Percentiles rank a stretch among this genome's conserved stretches.
phyloP scores from a whole-genome alignment of 441 rosid genomes.

The Brassica hybrid region DNA sequence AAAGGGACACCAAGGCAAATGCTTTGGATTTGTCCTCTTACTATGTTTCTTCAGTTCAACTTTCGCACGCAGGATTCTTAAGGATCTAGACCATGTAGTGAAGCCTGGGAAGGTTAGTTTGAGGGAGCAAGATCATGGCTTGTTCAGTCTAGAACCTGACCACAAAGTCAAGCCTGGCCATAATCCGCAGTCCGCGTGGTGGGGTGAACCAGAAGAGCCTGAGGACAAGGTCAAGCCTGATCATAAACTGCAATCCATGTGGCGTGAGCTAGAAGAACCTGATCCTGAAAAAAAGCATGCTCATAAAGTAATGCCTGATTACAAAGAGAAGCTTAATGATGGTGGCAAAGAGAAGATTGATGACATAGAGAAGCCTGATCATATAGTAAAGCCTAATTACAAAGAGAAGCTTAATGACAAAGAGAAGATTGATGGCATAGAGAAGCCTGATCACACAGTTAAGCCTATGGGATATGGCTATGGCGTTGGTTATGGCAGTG shows the following conservation, averaged over 20 bases:
- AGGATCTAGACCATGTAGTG: conserved; percentile 35
- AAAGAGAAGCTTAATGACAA: not conserved
- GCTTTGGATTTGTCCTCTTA: conserved; percentile 44
- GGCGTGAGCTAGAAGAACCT: too few species aligned
- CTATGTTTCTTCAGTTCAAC: conserved; percentile 50
- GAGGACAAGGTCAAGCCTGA: conserved; percentile 12
- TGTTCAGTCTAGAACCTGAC: conserved; percentile 2
- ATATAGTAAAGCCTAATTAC: not conserved
- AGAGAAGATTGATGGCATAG: not conserved
- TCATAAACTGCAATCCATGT: too few species aligned
- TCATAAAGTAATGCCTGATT: too few species aligned
- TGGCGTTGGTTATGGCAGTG: conserved; percentile 37
- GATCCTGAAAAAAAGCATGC: too few species aligned
- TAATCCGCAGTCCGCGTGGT: not conserved
- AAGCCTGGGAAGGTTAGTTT: conserved; percentile 28
- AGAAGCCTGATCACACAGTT: conserved; percentile 10
- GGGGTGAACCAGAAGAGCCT: conserved; percentile 10
- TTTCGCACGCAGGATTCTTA: conserved; percentile 48
- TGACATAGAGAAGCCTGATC: too few species aligned
- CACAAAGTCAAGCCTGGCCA: conserved; percentile 4
- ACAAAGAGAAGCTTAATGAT: too few species aligned
- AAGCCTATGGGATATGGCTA: conserved; percentile 41
- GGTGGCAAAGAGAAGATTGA: too few species aligned
- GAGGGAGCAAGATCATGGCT: conserved; percentile 5
- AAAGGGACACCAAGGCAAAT: conserved; percentile 36